These are phyloP conservation scores for Plantago rigida DNA, from an alignment of 305 asterid species.

Conservation along the genomic window DNA sequence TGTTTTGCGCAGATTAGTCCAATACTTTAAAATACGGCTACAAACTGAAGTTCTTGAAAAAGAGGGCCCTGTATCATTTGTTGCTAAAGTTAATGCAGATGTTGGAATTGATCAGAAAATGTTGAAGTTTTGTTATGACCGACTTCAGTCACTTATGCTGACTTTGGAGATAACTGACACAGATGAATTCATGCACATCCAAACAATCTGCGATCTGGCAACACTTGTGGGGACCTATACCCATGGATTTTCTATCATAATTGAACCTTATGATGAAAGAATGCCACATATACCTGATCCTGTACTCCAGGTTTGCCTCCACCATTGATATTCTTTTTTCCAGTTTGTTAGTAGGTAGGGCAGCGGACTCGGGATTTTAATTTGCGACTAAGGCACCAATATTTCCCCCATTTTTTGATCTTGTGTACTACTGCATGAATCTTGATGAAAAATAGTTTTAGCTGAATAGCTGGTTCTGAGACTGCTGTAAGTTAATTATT, in stretches of 20 bases:
- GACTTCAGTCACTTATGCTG: constrained; percentile 85
- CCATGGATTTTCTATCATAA: constrained; percentile 87
- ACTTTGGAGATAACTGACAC: constrained; percentile 93
- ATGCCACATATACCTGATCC: constrained; percentile 99
- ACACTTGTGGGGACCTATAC: constrained; percentile 88
- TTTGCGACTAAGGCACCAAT: too few relatives aligned
- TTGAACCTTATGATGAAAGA: constrained; percentile 91
- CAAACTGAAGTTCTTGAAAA: constrained; percentile 91
- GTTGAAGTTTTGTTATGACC: constrained; percentile 80
- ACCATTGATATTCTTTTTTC: background rate
- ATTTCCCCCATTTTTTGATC: too few relatives aligned
- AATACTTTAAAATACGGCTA: constrained; percentile 65
- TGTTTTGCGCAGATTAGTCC: constrained; percentile 80
- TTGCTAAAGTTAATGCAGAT: constrained; percentile 71
- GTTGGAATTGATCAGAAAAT: constrained; percentile 94
- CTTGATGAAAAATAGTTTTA: too few relatives aligned
- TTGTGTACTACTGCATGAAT: too few relatives aligned
- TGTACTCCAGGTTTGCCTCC: constrained; percentile 67
- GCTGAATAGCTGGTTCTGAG: too few relatives aligned
- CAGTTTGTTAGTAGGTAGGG: background rate
- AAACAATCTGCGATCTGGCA: constrained; percentile 90
- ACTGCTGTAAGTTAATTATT: too few relatives aligned
- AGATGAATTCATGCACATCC: constrained; percentile 84
- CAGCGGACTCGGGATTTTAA: background rate
- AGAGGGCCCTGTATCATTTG: constrained; percentile 92